phyloP scores from a whole-genome alignment of 2,329 filamentous ascomycete genomes.

The Talaromyces pinophilus region DNA sequence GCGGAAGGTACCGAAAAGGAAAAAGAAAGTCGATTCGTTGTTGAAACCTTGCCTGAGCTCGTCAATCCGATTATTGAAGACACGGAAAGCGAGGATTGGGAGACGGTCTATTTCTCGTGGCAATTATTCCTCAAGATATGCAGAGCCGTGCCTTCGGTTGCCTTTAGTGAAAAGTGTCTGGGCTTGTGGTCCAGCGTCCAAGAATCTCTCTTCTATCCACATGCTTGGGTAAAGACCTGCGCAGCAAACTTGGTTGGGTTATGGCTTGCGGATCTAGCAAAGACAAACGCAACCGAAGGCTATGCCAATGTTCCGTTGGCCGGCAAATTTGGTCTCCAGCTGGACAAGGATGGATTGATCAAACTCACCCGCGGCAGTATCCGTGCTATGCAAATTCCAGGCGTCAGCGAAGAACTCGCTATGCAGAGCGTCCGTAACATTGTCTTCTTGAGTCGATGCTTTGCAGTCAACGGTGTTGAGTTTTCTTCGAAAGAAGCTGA shows the following conservation, averaged over 20 bases:
- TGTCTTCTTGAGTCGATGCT: slow-evolving; percentile 72
- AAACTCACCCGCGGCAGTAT: slow-evolving; percentile 59
- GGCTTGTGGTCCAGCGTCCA: slow-evolving; percentile 72
- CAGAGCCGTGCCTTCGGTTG: slow-evolving; percentile 63
- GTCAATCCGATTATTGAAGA: slow-evolving; percentile 54
- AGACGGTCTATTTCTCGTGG: slow-evolving; percentile 73
- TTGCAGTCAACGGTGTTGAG: slow-evolving; percentile 58
- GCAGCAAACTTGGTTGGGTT: slow-evolving; percentile 71
- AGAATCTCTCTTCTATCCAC: slow-evolving; percentile 68
- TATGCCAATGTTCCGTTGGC: slow-evolving; percentile 61
- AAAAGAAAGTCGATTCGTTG: slow-evolving; percentile 67
- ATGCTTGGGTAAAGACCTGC: slow-evolving; percentile 73
- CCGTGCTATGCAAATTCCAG: slow-evolving; percentile 61
- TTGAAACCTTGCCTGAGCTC: slow-evolving; percentile 55
- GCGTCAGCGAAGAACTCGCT: slow-evolving; percentile 72
- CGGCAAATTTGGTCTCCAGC: slow-evolving; percentile 69
- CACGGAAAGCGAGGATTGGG: slow-evolving; percentile 59
- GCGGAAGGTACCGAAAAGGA: slow-evolving; percentile 63
- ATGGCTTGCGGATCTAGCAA: slow-evolving; percentile 79
- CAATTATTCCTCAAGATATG: slow-evolving; percentile 68
- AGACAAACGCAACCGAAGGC: slow-evolving; percentile 57
- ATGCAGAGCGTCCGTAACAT: slow-evolving; percentile 78
- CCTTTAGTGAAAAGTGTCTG: slow-evolving; percentile 62
- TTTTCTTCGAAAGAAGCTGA: slow-evolving; percentile 42
- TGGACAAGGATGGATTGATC: slow-evolving; percentile 66